phyloP scores from a whole-genome alignment of 805 yeast species.

The Kluyveromyces wickerhamii region DNA sequence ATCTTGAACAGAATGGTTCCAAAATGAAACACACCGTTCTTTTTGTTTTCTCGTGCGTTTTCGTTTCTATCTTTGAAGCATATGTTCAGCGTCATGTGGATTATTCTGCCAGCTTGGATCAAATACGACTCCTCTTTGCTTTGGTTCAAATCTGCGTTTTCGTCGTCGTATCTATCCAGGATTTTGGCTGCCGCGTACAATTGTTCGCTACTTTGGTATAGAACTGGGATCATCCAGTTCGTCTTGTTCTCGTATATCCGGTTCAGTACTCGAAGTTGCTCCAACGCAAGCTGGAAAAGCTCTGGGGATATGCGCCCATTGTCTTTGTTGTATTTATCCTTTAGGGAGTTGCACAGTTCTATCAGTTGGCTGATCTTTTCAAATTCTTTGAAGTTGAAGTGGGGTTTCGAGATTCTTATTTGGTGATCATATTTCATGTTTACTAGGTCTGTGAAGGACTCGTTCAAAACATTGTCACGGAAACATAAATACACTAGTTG shows the following conservation, averaged over 20 bases:
- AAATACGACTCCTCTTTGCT: conserved; percentile 25
- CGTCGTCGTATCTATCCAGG: conserved; percentile 7
- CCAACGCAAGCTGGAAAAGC: conserved; percentile 26
- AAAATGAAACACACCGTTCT: conserved; percentile 60
- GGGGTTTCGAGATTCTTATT: conserved; percentile 4
- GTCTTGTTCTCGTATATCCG: conserved; percentile 46
- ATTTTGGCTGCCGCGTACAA: conserved; percentile 9
- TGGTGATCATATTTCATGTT: conserved; percentile 5
- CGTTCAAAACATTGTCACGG: conserved; percentile 4
- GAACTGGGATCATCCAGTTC: conserved; percentile 37
- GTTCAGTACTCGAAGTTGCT: conserved; percentile 39
- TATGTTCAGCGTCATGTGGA: conserved; percentile 66
- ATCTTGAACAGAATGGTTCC: conserved; percentile 61
- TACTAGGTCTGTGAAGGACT: conserved; percentile 2
- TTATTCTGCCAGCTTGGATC: conserved; percentile 52
- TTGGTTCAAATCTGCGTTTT: conserved; percentile 18
- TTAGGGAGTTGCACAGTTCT: not conserved
- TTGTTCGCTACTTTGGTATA: conserved; percentile 18
- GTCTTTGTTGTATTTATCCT: not conserved
- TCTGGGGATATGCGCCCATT: conserved; percentile 2
- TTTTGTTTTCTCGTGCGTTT: conserved; percentile 41
- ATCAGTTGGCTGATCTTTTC: conserved; percentile 4
- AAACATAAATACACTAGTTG: conserved; percentile 4
- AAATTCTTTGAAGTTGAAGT: conserved; percentile 2
- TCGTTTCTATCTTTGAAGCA: conserved; percentile 73